Evolutionary conservation across 495 filamentous ascomycete genomes (phyloP).

Genomic region (Chaetomidium leptoderma): DNA sequence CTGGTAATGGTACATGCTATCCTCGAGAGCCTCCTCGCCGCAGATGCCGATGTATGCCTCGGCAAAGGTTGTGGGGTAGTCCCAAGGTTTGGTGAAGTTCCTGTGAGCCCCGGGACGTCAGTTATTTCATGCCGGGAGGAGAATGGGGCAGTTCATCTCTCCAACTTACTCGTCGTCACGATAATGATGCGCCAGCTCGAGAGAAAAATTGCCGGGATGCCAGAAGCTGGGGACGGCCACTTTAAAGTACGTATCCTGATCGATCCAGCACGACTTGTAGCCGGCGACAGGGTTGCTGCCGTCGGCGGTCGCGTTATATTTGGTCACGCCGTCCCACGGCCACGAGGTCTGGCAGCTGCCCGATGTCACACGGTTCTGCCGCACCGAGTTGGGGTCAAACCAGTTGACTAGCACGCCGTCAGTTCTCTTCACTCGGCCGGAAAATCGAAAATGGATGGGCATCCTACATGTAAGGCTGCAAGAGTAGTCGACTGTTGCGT

Average conservation of each 20-base stretch:
- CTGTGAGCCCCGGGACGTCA: slow-evolving; percentile 10
- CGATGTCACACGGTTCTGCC: slow-evolving; percentile 28
- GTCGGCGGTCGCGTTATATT: slow-evolving; percentile 8
- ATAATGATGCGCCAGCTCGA: slow-evolving; percentile 32
- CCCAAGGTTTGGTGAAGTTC: slow-evolving; percentile 27
- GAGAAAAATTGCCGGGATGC: slow-evolving; percentile 30
- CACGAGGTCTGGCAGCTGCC: slow-evolving; percentile 25
- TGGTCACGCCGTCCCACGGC: slow-evolving; percentile 32
- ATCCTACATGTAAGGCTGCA: slow-evolving; percentile 13
- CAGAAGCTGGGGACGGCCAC: slow-evolving; percentile 27
- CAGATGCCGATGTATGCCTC: slow-evolving; percentile 5
- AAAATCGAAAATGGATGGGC: too few relatives aligned
- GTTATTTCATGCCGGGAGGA: neutral
- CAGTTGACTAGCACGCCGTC: slow-evolving; percentile 26
- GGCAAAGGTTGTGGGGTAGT: slow-evolving; percentile 25
- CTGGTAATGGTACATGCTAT: slow-evolving; percentile 10
- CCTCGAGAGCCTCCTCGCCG: neutral
- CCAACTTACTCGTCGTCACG: slow-evolving; percentile 32
- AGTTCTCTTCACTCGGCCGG: neutral
- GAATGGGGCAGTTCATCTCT: neutral
- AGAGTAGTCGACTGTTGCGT: slow-evolving; percentile 5
- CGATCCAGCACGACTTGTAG: slow-evolving; percentile 24
- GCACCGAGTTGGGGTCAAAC: slow-evolving; percentile 36
- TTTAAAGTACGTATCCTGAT: slow-evolving; percentile 22
- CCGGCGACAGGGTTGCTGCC: slow-evolving; percentile 20